These are phyloP conservation scores for Lasiodiplodia theobromae DNA, from an alignment of 2,329 filamentous ascomycete genomes.

Conservation along the genomic window DNA sequence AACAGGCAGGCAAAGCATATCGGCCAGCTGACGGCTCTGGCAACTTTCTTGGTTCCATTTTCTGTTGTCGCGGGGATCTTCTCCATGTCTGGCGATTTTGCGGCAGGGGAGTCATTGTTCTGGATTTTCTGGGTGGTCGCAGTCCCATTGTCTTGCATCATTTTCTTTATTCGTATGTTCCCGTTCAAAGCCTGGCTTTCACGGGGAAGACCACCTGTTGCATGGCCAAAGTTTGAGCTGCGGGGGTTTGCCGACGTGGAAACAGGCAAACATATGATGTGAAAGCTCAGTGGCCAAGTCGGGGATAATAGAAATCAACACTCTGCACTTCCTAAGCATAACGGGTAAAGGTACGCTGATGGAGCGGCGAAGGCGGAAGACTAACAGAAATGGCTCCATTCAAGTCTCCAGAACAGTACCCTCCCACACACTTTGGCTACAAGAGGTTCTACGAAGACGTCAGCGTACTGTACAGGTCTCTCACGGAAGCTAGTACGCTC, in stretches of 20 bases:
- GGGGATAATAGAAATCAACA: neutral
- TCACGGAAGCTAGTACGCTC: neutral
- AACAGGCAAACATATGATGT: neutral
- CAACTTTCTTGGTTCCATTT: neutral
- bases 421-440: neutral
- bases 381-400: neutral
- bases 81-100: neutral
- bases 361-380: neutral
- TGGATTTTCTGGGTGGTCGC: neutral
- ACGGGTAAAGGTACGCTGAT: no score
- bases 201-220: no score
- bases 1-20: neutral
- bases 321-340: neutral
- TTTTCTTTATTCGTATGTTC: neutral
- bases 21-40: neutral
- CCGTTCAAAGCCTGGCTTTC: no score
- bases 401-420: neutral
- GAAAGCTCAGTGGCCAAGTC: neutral
- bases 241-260: neutral
- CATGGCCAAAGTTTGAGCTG: neutral
- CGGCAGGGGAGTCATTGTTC: neutral
- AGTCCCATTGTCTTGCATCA: neutral
- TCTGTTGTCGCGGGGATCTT: neutral
- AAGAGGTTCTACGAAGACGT: neutral
- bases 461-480: neutral